A percentile compares a stretch with the other conserved stretches of the same genome.
phyloP scores from a whole-genome alignment of 2,329 filamentous ascomycete genomes.

The Ascochyta viciae-villosae region DNA sequence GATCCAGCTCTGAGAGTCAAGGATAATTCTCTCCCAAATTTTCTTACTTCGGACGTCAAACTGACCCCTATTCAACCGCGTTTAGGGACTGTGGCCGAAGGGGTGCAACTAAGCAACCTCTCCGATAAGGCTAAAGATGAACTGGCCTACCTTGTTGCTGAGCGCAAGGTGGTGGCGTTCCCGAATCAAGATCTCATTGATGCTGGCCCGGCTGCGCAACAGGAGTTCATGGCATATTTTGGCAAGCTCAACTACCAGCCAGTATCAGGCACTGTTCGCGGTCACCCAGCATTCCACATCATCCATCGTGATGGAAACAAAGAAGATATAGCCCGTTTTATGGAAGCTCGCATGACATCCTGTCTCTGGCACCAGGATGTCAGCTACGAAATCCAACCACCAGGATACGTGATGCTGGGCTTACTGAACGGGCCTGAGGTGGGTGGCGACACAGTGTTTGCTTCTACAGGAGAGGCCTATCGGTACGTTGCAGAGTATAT shows the following conservation, averaged over 20 bases:
- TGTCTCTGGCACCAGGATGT: conserved; percentile 80
- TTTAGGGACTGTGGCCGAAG: conserved; percentile 59
- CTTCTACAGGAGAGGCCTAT: conserved; percentile 65
- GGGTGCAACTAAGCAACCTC: conserved; percentile 72
- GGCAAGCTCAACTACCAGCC: conserved; percentile 5
- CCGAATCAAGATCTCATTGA: conserved; percentile 71
- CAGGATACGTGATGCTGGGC: conserved; percentile 85
- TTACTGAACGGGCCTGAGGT: conserved; percentile 76
- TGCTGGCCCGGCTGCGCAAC: conserved; percentile 67
- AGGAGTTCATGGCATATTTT: conserved; percentile 40
- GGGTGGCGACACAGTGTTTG: conserved; percentile 84
- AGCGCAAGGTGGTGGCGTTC: conserved; percentile 75
- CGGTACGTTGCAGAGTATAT: neutral
- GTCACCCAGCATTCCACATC: conserved; percentile 74
- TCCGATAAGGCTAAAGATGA: conserved; percentile 73
- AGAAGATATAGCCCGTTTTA: conserved; percentile 63
- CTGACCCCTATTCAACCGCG: conserved; percentile 3
- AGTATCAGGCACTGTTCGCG: conserved; percentile 35
- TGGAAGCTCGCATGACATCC: conserved; percentile 73
- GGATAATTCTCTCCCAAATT: conserved; percentile 1
- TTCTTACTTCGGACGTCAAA: conserved; percentile 1
- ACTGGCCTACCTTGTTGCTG: conserved; percentile 72
- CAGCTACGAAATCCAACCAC: conserved; percentile 82
- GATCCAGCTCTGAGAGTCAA: conserved; percentile 1
- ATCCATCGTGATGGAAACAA: conserved; percentile 73